phyloP scores from a whole-genome alignment of 139 green algal species.

The Eudorina sp. region DNA sequence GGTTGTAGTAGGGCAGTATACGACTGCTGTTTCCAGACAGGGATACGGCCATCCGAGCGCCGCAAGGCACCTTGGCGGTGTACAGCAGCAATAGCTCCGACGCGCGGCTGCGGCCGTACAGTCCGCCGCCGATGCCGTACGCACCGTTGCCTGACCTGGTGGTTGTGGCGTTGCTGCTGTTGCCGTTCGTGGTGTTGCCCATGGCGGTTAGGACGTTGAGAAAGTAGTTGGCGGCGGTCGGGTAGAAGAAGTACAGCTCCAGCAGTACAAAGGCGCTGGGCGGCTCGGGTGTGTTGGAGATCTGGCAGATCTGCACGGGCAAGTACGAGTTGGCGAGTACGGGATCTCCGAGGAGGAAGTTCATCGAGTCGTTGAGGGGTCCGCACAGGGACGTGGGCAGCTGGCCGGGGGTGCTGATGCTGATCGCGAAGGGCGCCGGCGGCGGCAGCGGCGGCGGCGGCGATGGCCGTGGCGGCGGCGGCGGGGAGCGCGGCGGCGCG shows the following conservation, averaged over 20 bases:
- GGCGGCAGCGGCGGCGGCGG: constrained; percentile 22
- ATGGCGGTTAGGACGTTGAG: not conserved
- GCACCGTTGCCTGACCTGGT: no score
- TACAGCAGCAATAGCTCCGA: constrained; percentile 17
- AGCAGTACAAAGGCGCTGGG: not conserved
- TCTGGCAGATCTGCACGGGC: not conserved
- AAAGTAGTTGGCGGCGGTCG: not conserved
- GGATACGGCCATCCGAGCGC: not conserved
- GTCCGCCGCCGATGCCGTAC: not conserved
- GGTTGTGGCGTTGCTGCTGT: no score
- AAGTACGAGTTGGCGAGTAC: not conserved
- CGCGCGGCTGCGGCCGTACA: not conserved
- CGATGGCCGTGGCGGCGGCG: not conserved
- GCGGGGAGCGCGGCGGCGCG: not conserved
- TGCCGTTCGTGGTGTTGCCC: not conserved
- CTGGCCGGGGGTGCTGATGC: not conserved
- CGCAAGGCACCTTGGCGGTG: not conserved
- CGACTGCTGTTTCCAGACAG: not conserved
- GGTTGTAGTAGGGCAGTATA: not conserved
- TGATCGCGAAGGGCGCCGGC: not conserved
- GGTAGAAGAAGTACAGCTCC: constrained; percentile 17
- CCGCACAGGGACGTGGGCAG: not conserved
- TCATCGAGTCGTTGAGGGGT: constrained; percentile 13
- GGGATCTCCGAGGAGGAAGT: constrained; percentile 14
- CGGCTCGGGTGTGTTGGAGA: not conserved